A percentile compares a stretch with the other conserved stretches of the same genome.
These are phyloP conservation scores for Avena insularis DNA, from an alignment of 176 grass and related monocot species.

Conservation along the genomic window DNA sequence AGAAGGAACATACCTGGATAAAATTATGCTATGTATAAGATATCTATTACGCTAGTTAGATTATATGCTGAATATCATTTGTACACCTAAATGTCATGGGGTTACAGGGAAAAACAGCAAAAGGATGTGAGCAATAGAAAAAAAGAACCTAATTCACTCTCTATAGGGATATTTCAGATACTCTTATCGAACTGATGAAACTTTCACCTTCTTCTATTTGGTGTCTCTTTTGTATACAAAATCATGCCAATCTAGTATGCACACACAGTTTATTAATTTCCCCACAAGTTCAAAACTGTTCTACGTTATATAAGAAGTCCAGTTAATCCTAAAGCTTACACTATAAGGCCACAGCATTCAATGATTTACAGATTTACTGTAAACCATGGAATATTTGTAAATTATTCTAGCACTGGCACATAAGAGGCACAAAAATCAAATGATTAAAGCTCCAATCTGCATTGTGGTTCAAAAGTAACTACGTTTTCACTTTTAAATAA, in stretches of 20 bases:
- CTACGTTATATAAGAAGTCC: constrained; percentile 16
- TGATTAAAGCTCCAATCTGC: neutral
- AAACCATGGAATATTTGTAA: constrained; percentile 17
- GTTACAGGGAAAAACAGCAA: constrained; percentile 11
- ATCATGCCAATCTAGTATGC: constrained; percentile 23
- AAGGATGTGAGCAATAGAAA: constrained; percentile 1
- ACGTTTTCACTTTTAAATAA: neutral
- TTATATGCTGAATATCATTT: neutral
- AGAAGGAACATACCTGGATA: constrained; percentile 95
- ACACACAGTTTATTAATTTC: neutral
- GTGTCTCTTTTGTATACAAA: constrained; percentile 13
- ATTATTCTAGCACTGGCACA: constrained; percentile 2
- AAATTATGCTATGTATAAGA: constrained; percentile 57
- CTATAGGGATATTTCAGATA: neutral
- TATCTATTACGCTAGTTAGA: constrained; percentile 39
- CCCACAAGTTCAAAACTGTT: neutral
- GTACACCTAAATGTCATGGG: constrained; percentile 17
- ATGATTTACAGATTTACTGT: constrained; percentile 29
- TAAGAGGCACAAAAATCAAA: constrained; percentile 20
- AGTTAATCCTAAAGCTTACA: constrained; percentile 36
- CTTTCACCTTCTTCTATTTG: neutral
- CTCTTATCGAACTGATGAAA: constrained; percentile 21
- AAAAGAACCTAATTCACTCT: neutral
- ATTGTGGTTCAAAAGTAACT: neutral
- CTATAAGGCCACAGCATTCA: neutral